Conservation (phyloP, 2,329 filamentous ascomycete species). For the Neopestalotiopsis sp. region DNA sequence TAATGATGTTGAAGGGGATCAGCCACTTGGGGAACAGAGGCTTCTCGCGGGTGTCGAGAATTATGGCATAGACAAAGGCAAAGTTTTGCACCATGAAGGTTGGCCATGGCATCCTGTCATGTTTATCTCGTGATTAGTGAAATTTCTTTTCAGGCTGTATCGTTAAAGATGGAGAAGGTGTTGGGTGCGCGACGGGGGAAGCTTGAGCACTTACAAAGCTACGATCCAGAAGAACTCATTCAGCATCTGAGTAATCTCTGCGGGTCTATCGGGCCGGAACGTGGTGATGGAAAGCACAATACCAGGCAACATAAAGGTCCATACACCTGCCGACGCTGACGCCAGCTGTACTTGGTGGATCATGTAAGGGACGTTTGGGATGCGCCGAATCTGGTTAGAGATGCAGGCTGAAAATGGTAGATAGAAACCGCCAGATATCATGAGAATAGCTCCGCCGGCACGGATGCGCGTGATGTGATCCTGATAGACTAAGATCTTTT, state of each 20-base stretch:
- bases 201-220: not conserved
- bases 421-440: conserved; percentile 14
- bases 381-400: conserved; percentile 14
- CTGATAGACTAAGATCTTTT: not conserved
- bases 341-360: conserved; percentile 14
- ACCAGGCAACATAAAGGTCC: conserved; percentile 17
- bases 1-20: conserved; percentile 15
- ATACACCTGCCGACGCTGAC: conserved; percentile 7
- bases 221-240: conserved; percentile 18
- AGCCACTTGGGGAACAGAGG: conserved; percentile 17
- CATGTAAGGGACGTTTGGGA: conserved; percentile 15
- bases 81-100: conserved; percentile 16
- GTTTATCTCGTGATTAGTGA: not conserved
- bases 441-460: conserved; percentile 12
- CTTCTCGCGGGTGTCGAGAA: conserved; percentile 4
- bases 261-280: conserved; percentile 9
- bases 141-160: too few species aligned
- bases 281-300: conserved; percentile 10
- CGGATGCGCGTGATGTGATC: conserved; percentile 16
- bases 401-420: conserved; percentile 13
- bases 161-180: too few species aligned
- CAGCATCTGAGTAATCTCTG: conserved; percentile 11
- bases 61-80: conserved; percentile 16
- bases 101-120: conserved; percentile 10
- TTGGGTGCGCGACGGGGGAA: not conserved